These are phyloP conservation scores for Pestalotiopsis sp. DNA, from an alignment of 2,329 filamentous ascomycete genomes.

Conservation along the genomic window DNA sequence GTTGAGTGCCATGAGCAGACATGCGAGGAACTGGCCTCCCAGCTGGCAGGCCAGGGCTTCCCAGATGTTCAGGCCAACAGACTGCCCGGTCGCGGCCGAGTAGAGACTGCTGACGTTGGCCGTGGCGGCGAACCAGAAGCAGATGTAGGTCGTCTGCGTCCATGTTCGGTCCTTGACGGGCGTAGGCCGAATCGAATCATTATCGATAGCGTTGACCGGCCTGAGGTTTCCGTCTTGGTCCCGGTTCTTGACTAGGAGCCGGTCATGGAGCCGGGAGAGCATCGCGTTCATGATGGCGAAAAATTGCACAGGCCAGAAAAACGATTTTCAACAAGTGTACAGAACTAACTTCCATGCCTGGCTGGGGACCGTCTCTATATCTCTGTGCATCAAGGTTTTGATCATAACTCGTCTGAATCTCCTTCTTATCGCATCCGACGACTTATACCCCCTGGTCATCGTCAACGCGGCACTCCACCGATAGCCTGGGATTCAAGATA, in stretches of 20 bases:
- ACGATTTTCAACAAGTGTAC: no score
- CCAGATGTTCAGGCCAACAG: conserved; percentile 49
- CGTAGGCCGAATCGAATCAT: conserved; percentile 41
- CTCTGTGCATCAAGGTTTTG: no score
- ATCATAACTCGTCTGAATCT: no score
- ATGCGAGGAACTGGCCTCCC: conserved; percentile 41
- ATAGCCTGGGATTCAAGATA: no score
- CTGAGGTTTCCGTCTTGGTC: conserved; percentile 13
- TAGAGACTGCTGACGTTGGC: conserved; percentile 40
- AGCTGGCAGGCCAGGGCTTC: conserved; percentile 41
- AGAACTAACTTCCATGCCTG: no score
- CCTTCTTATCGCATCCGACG: no score
- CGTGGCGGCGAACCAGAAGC: conserved; percentile 42
- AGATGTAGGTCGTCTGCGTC: conserved; percentile 38
- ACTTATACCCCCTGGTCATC: no score
- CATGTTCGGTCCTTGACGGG: conserved; percentile 40
- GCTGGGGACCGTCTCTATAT: no score
- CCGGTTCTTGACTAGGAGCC: neutral
- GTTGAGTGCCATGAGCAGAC: conserved; percentile 41
- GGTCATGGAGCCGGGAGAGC: neutral
- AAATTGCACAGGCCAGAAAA: neutral
- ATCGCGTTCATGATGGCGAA: neutral
- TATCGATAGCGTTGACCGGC: conserved; percentile 31
- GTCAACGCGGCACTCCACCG: no score
- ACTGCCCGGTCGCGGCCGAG: conserved; percentile 37